phyloP scores from a whole-genome alignment of 2,329 filamentous ascomycete species.

The Rhynchosporium graminicola region DNA sequence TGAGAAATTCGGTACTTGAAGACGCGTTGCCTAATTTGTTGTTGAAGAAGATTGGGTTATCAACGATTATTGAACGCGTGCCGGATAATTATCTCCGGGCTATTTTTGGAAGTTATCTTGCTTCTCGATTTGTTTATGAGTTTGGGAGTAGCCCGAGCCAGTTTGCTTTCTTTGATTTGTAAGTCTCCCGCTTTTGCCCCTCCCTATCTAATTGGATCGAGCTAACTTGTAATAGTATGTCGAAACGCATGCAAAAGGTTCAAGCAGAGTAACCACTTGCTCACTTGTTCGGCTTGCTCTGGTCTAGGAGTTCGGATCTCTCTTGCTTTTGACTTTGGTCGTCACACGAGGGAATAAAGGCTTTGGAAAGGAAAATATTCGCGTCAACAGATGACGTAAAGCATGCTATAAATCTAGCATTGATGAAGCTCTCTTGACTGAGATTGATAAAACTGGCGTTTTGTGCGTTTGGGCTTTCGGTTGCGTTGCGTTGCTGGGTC shows the following conservation, averaged over 20 bases:
- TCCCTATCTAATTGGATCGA: slow-evolving; percentile 15
- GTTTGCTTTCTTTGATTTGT: slow-evolving; percentile 99
- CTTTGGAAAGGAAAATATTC: neutral
- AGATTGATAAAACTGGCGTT: too few relatives aligned
- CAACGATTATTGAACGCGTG: slow-evolving; percentile 82
- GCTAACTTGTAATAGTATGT: slow-evolving; percentile 54
- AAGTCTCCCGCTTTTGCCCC: slow-evolving; percentile 48
- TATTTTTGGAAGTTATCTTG: slow-evolving; percentile 95
- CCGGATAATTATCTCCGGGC: slow-evolving; percentile 89
- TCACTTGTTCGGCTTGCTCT: neutral
- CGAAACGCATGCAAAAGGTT: slow-evolving; percentile 61
- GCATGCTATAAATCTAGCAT: neutral
- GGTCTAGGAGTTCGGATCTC: neutral
- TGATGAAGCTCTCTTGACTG: neutral
- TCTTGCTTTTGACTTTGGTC: neutral
- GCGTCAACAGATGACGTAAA: too few relatives aligned
- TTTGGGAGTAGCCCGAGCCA: slow-evolving; percentile 91
- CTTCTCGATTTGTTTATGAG: slow-evolving; percentile 94
- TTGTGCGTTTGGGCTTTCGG: too few relatives aligned
- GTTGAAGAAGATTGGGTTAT: slow-evolving; percentile 85
- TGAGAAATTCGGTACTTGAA: slow-evolving; percentile 74
- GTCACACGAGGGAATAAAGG: neutral
- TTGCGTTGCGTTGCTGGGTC: too few relatives aligned
- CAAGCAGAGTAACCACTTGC: neutral
- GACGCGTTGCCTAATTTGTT: slow-evolving; percentile 86